These are phyloP conservation scores for Pestalotiopsis sp. DNA, from an alignment of 2,329 filamentous ascomycete species.

Conservation along the genomic window DNA sequence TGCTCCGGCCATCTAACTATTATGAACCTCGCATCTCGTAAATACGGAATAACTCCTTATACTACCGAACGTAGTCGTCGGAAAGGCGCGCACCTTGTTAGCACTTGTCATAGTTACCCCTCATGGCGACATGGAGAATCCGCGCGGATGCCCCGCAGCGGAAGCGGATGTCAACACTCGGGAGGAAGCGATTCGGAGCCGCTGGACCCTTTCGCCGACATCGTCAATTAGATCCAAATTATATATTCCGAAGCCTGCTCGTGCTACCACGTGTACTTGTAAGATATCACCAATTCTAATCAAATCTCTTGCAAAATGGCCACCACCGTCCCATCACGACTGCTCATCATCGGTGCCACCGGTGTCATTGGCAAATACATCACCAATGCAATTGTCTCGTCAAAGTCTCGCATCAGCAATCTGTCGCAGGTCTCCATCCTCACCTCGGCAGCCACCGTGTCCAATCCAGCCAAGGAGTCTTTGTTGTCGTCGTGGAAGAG, in stretches of 20 bases:
- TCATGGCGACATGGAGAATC: constrained; percentile 6
- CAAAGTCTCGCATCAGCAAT: constrained; percentile 31
- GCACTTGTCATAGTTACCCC: constrained; percentile 3
- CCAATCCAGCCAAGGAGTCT: constrained; percentile 44
- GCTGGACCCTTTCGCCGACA: background rate
- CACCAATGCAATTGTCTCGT: constrained; percentile 30
- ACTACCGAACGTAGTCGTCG: too few species aligned
- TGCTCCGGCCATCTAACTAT: too few species aligned
- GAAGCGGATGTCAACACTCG: background rate
- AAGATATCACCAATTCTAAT: too few species aligned
- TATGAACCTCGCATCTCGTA: background rate
- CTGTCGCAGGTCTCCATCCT: constrained; percentile 45
- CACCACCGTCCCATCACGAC: constrained; percentile 25
- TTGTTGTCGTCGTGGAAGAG: constrained; percentile 43
- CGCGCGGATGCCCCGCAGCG: constrained; percentile 3
- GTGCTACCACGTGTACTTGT: background rate
- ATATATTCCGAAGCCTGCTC: background rate
- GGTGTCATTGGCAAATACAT: constrained; percentile 38
- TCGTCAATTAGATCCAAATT: background rate
- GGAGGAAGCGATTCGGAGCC: background rate
- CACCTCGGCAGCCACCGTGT: constrained; percentile 54
- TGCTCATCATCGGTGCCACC: constrained; percentile 36
- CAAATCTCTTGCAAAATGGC: constrained; percentile 15
- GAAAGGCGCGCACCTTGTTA: background rate
- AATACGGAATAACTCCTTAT: background rate